These are phyloP conservation scores for Lactarius deliciosus DNA, from an alignment of 768 basidiomycete species.

Conservation along the genomic window DNA sequence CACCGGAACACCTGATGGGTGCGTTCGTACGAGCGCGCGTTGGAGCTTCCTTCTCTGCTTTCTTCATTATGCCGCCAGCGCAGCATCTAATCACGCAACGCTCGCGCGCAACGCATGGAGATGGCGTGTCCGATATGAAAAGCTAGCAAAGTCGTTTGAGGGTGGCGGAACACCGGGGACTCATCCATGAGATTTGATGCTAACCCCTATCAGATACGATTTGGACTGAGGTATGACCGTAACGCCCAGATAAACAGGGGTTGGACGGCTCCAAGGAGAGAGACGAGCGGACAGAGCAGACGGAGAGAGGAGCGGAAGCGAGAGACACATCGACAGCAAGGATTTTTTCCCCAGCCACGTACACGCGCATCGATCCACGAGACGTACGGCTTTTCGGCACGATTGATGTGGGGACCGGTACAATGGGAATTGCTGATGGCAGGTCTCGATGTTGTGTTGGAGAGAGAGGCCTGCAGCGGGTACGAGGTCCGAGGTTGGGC, in stretches of 20 bases:
- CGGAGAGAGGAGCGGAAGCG: background rate
- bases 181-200: background rate
- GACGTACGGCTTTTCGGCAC: slow-evolving; percentile 1
- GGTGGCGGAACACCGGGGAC: background rate
- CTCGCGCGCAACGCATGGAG: slow-evolving; percentile 2
- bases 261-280: background rate
- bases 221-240: background rate
- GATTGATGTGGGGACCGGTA: background rate
- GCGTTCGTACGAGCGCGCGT: slow-evolving; percentile 6
- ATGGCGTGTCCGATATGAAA: slow-evolving; percentile 13
- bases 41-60: background rate
- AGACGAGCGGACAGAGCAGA: too few species aligned
- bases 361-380: background rate
- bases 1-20: slow-evolving; percentile 4
- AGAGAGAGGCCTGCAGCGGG: background rate
- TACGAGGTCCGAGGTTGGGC: background rate
- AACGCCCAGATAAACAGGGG: background rate
- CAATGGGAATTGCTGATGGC: background rate
- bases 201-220: background rate
- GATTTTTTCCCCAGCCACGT: background rate
- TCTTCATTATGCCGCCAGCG: slow-evolving; percentile 1
- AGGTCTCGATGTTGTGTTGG: background rate
- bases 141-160: background rate
- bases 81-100: slow-evolving; percentile 5
- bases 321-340: background rate